Evolutionary conservation across 2,329 filamentous ascomycete genomes (phyloP).

Genomic region (Epichloe glyceriae): DNA sequence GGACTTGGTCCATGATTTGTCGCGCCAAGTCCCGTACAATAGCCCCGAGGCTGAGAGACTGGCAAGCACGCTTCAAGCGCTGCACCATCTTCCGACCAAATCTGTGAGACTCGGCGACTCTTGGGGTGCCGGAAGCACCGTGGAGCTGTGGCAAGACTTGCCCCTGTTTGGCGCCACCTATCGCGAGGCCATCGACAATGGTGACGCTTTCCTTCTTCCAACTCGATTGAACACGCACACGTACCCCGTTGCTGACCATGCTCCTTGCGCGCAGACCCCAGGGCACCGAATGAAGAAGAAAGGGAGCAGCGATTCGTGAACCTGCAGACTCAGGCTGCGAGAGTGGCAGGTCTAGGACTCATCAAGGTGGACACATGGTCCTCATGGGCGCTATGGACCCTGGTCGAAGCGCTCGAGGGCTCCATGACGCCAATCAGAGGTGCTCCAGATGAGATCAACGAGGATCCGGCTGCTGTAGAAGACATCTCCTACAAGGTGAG

Average conservation of each 20-base stretch:
- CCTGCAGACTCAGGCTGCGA: conserved; percentile 6
- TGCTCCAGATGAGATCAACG: conserved; percentile 7
- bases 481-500: conserved; percentile 5
- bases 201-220: neutral
- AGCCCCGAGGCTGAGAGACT: conserved; percentile 8
- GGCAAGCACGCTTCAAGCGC: conserved; percentile 3
- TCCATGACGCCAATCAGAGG: conserved; percentile 7
- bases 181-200: conserved; percentile 3
- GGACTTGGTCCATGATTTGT: conserved; percentile 12
- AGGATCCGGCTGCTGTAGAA: conserved; percentile 4
- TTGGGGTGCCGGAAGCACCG: neutral
- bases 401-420: conserved; percentile 9
- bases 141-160: conserved; percentile 4
- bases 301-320: conserved; percentile 4
- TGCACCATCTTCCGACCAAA: conserved; percentile 3
- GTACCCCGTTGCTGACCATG: neutral
- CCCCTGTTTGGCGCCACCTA: conserved; percentile 5
- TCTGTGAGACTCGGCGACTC: neutral
- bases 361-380: conserved; percentile 3
- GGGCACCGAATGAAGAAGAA: neutral
- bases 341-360: conserved; percentile 2
- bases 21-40: conserved; percentile 11
- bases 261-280: neutral
- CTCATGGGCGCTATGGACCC: conserved; percentile 7
- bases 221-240: neutral